Conservation (phyloP, 2,329 filamentous ascomycete species). For the Ascochyta clinopodiicola region DNA sequence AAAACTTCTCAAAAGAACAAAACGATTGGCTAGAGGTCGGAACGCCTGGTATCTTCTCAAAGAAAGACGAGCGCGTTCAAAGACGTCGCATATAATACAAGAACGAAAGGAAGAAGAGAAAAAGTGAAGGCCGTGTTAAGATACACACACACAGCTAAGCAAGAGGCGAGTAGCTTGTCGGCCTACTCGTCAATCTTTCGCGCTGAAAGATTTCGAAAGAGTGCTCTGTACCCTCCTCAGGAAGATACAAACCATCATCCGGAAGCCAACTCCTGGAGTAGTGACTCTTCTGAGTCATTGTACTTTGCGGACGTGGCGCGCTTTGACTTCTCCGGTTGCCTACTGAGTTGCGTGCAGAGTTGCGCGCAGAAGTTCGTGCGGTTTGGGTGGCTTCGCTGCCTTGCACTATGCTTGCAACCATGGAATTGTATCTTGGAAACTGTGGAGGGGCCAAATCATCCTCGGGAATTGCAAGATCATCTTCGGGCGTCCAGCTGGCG, state of each 20-base stretch:
- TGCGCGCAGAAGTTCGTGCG: slow-evolving; percentile 6
- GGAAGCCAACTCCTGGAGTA: slow-evolving; percentile 33
- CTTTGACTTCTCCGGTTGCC: slow-evolving; percentile 6
- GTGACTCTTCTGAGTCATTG: slow-evolving; percentile 22
- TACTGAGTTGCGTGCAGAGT: slow-evolving; percentile 2
- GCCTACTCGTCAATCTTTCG: slow-evolving; percentile 21
- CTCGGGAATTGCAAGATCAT: slow-evolving; percentile 7
- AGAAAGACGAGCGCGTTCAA: slow-evolving; percentile 11
- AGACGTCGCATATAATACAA: slow-evolving; percentile 9
- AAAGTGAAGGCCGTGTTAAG: neutral
- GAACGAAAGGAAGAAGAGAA: neutral
- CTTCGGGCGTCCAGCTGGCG: slow-evolving; percentile 13
- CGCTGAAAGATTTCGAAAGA: slow-evolving; percentile 25
- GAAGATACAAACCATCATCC: slow-evolving; percentile 31
- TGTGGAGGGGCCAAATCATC: slow-evolving; percentile 1
- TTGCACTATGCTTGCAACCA: slow-evolving; percentile 13
- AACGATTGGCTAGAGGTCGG: slow-evolving; percentile 27
- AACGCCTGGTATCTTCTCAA: slow-evolving; percentile 11
- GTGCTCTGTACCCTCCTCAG: slow-evolving; percentile 28
- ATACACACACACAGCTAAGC: slow-evolving; percentile 1
- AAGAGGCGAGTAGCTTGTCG: slow-evolving; percentile 34
- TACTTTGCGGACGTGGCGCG: slow-evolving; percentile 16
- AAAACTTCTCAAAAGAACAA: neutral
- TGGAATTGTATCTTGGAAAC: slow-evolving; percentile 8
- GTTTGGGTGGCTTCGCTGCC: slow-evolving; percentile 13